Evolutionary conservation across 129 eudicot genomes (phyloP).

Genomic region (Calendula officinalis): DNA sequence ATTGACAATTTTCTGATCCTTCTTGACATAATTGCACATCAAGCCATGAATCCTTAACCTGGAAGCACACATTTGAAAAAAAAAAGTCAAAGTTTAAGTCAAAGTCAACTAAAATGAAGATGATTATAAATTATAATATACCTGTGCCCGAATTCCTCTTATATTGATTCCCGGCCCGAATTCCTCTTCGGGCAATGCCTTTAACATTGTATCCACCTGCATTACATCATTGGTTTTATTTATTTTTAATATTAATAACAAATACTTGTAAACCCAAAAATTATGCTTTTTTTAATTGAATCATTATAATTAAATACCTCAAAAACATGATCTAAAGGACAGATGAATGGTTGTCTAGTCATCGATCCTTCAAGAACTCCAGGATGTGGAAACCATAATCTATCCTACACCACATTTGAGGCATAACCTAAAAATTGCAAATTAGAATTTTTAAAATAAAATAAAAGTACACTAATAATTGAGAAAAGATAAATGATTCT

Average conservation of each 20-base stretch:
- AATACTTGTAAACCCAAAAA: too few relatives aligned
- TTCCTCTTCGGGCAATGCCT: conserved; percentile 64
- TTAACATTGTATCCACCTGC: conserved; percentile 81
- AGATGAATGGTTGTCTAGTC: conserved; percentile 86
- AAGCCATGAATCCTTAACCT: conserved; percentile 99
- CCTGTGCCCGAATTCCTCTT: conserved; percentile 79
- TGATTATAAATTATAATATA: conserved; percentile 28
- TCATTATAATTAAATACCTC: conserved; percentile 51
- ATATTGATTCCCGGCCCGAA: conserved; percentile 69
- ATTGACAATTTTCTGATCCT: conserved; percentile 68
- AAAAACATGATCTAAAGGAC: conserved; percentile 93
- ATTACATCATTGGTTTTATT: conserved; percentile 9
- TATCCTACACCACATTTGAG: conserved; percentile 99
- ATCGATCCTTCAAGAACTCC: conserved; percentile 72
- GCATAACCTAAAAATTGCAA: conserved; percentile 71
- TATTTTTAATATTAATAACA: too few relatives aligned
- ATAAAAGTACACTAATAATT: neutral
- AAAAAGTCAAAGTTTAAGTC: neutral
- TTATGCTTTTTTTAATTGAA: neutral
- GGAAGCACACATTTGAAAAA: conserved; percentile 13
- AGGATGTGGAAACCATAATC: conserved; percentile 98
- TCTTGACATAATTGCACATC: conserved; percentile 89
- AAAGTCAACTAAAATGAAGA: conserved; percentile 18
- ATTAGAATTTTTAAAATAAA: conserved; percentile 11
- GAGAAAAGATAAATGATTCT: conserved; percentile 18